phyloP scores from a whole-genome alignment of 768 basidiomycete genomes.

The Dentipellis sp. region DNA sequence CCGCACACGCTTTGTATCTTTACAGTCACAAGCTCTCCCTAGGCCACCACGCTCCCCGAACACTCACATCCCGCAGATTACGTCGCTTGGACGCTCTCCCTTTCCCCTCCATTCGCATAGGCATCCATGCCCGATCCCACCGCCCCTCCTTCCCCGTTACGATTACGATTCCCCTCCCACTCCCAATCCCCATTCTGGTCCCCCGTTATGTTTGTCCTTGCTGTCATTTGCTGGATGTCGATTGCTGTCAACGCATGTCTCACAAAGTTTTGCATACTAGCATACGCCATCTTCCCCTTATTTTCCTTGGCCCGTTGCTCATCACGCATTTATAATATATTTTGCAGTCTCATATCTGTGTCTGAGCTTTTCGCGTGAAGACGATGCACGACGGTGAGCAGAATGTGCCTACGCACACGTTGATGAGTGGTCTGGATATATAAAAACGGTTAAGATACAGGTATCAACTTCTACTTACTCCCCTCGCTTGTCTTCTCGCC shows the following conservation, averaged over 20 bases:
- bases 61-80: neutral
- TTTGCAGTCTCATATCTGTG: neutral
- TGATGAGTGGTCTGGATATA: too few species aligned
- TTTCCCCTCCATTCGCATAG: neutral
- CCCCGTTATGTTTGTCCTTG: neutral
- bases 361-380: neutral
- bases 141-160: neutral
- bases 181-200: neutral
- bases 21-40: too few species aligned
- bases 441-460: too few species aligned
- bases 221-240: neutral
- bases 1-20: neutral
- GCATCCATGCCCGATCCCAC: neutral
- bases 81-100: neutral
- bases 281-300: neutral
- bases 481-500: too few species aligned
- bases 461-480: too few species aligned
- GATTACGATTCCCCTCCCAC: neutral
- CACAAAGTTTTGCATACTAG: neutral
- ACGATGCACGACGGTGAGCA: too few species aligned
- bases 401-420: too few species aligned
- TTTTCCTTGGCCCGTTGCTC: neutral
- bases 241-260: neutral
- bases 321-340: neutral
- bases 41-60: too few species aligned